Percentiles rank a stretch among this genome's conserved stretches.
Evolutionary conservation across 768 basidiomycete species (phyloP).

Genomic region (Russula emetica): DNA sequence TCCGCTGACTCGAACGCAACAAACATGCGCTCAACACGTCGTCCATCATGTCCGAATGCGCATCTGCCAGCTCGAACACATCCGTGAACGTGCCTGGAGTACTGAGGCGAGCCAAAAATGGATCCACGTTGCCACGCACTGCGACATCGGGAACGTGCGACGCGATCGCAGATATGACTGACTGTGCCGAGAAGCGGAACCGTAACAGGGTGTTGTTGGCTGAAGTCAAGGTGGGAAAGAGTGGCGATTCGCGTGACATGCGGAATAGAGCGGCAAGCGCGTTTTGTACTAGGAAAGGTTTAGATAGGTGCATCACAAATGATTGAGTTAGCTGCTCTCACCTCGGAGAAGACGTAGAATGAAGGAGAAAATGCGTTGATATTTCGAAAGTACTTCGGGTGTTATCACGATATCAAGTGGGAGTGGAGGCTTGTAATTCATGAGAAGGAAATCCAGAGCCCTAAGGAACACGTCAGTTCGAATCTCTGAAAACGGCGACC

Average conservation of each 20-base stretch:
- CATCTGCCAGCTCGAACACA: slow-evolving; percentile 64
- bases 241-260: slow-evolving; percentile 47
- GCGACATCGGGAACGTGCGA: slow-evolving; percentile 77
- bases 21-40: slow-evolving; percentile 74
- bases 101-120: slow-evolving; percentile 45
- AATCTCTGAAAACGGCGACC: background rate
- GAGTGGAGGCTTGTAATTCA: slow-evolving; percentile 86
- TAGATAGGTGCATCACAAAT: background rate
- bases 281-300: slow-evolving; percentile 51
- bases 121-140: slow-evolving; percentile 71
- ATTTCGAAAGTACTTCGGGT: slow-evolving; percentile 69
- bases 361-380: slow-evolving; percentile 78
- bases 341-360: slow-evolving; percentile 77
- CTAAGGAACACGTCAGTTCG: slow-evolving; percentile 37
- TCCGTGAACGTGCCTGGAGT: slow-evolving; percentile 47
- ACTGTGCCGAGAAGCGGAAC: slow-evolving; percentile 69
- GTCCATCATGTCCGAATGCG: slow-evolving; percentile 67
- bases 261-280: slow-evolving; percentile 63
- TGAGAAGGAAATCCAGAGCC: slow-evolving; percentile 84
- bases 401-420: slow-evolving; percentile 72
- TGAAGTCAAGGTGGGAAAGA: slow-evolving; percentile 56
- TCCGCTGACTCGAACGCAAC: slow-evolving; percentile 61
- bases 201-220: slow-evolving; percentile 55
- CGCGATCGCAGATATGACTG: slow-evolving; percentile 64
- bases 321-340: slow-evolving; percentile 32